Evolutionary conservation across 306 rosid genomes (phyloP).

Genomic region (Acacia acuminata): DNA sequence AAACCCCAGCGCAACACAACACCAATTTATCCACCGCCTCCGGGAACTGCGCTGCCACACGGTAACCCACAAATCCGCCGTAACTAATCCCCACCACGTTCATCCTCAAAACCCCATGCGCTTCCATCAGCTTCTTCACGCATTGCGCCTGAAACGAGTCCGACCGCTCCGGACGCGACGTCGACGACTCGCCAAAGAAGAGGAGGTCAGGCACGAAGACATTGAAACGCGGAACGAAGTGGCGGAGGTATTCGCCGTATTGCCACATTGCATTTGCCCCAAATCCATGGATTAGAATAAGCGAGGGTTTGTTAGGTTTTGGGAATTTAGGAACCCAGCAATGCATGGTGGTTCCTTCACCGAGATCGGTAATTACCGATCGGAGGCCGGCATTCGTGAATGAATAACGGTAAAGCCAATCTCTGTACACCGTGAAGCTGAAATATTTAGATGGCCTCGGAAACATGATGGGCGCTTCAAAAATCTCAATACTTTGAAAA

Average conservation of each 20-base stretch:
- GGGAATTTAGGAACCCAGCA: constrained; percentile 68
- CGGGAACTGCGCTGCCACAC: constrained; percentile 64
- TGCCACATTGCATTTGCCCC: constrained; percentile 94
- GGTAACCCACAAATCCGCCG: constrained; percentile 76
- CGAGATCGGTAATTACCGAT: constrained; percentile 46
- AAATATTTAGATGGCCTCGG: constrained; percentile 41
- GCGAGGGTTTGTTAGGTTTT: constrained; percentile 42
- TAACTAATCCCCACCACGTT: constrained; percentile 77
- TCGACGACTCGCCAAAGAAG: constrained; percentile 69
- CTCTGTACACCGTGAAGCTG: constrained; percentile 64
- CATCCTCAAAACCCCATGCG: constrained; percentile 43
- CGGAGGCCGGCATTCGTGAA: constrained; percentile 65
- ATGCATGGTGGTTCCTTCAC: constrained; percentile 69
- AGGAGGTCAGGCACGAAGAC: constrained; percentile 79
- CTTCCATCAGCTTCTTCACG: constrained; percentile 53
- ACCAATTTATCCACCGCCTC: constrained; percentile 56
- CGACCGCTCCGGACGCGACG: constrained; percentile 49
- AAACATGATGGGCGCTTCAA: constrained; percentile 1
- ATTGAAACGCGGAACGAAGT: constrained; percentile 46
- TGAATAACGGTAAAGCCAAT: constrained; percentile 55
- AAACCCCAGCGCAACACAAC: constrained; percentile 71
- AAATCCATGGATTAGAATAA: constrained; percentile 72
- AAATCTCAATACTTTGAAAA: neutral
- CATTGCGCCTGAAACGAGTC: constrained; percentile 66
- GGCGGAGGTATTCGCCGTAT: constrained; percentile 55